Base-by-base conservation (phyloP, 164 flowering plant species). In the Macadamia integrifolia region DNA sequence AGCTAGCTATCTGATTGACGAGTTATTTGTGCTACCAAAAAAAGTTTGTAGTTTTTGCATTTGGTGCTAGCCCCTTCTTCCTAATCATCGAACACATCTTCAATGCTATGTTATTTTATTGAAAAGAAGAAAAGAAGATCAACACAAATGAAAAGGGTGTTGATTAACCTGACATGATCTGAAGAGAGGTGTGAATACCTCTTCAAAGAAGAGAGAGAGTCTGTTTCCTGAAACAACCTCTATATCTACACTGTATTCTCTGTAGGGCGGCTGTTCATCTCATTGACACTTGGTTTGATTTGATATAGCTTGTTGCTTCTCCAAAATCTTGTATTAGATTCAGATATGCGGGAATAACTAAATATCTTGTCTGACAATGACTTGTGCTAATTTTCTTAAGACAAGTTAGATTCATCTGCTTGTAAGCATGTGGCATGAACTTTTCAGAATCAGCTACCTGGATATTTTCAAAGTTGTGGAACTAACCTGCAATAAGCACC, bases 391-490 rank as follows among this genome's bases (percentile, higher is more conserved):
- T 29, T 29, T 35, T 31, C 73, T 63, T 48, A 49, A 44, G 53
- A 6, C 42, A 65, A 40, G 32, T 63, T 59, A 46, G 23, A 30
- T 57, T 40, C 28, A 42, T 57, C 23, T 61, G 42, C 68, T 71
- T 42, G 64, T 70, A 29, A 55, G 35, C 28, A 18, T 46, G 64
- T 73, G 2, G 8, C 29, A 43, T 30, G 66, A 30, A 6, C 55
- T 13, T 79, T 77, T 58, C 92, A 94, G 99, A 78, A 94, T 94
- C 18, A 68, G 87, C 79, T 94, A 94, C 73, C 78, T 94, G 70
- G 97, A 94, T 65, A 94, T 94, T 6, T 94, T 94, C 80, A 92
- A 87, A 81, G 76, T 88, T 42, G 97, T 92, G 71, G 99, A 94
- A 81, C 82, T 85, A 44, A 94, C 99, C 58, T 94, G 99, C 48